These are phyloP conservation scores for Debaryomycetaceae sp. DNA, from an alignment of 1,139 yeast genomes.

Conservation along the genomic window DNA sequence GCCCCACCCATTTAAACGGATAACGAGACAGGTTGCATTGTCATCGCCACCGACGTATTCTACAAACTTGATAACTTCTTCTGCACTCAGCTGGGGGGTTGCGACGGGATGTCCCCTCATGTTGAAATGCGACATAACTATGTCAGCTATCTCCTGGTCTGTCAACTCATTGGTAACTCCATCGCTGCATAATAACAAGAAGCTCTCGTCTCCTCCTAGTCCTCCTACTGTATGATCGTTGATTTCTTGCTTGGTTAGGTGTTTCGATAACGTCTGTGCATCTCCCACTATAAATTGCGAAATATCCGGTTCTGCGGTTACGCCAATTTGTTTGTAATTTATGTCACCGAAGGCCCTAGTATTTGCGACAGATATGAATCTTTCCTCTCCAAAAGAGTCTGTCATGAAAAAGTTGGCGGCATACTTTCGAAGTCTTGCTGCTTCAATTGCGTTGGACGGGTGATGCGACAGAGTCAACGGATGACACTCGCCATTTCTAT, in stretches of 20 bases:
- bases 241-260: conserved; percentile 38
- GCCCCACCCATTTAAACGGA: conserved; percentile 89
- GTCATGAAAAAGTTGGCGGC: conserved; percentile 75
- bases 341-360: conserved; percentile 93
- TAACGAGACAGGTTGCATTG: conserved; percentile 84
- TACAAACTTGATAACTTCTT: conserved; percentile 78
- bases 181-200: conserved; percentile 74
- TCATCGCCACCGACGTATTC: conserved; percentile 91
- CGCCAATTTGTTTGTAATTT: conserved; percentile 75
- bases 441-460: conserved; percentile 79
- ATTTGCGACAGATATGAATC: conserved; percentile 82
- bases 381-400: conserved; percentile 90
- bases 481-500: conserved; percentile 72
- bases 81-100: conserved; percentile 82
- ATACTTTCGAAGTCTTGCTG: conserved; percentile 63
- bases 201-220: conserved; percentile 77
- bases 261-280: conserved; percentile 25
- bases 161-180: conserved; percentile 79
- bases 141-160: conserved; percentile 90
- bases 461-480: conserved; percentile 79
- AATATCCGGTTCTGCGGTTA: conserved; percentile 90
- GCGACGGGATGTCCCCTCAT: conserved; percentile 66
- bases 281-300: conserved; percentile 64
- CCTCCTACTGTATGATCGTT: conserved; percentile 44
- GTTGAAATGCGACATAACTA: conserved; percentile 70